Base-by-base conservation (phyloP, 2,329 filamentous ascomycete species). In the Neopestalotiopsis rosae region DNA sequence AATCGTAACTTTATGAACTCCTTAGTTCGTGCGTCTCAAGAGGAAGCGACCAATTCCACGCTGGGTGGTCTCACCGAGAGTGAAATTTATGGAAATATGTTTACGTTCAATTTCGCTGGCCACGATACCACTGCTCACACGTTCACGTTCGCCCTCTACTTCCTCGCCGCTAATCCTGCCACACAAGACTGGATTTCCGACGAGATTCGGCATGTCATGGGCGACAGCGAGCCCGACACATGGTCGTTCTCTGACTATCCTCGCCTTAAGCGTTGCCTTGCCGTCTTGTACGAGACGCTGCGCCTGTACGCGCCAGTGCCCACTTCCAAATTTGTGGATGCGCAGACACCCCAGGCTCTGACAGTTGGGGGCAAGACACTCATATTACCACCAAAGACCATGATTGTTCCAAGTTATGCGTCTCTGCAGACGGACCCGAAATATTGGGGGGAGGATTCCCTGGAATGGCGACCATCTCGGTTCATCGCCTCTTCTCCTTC, bases 31-130 rank as follows among this genome's bases (percentile, higher is more conserved):
- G 45, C 56, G 4, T 61, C 42, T n/a, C 72, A 72, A 1, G 69
- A 76, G 4, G 72, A 70, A 0, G 61, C 71, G 4, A 69, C 73
- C 3, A 73, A 76, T 28, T 24, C 38, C 13, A 30, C 20, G 32
- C 24, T 45, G 20, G 38, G 40, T 3, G 62, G 62, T 52, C 42
- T 65, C 3, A 65, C 62, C 4, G 62, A 72, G 74, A 30, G 72
- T 72, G 13, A 65, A n/a, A 65, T 52, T 13, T 65, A 52, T 4
- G 75, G 76, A 2, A 76, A 78, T 30, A 70, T 77, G n/a, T 78
- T 78, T 45, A 70, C 76, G 13, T 69, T 76, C 66, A 77, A 76
- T 52, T 77, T 77, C 17, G 75, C 75, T 3, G 76, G 76, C 17
- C 72, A 78, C 38, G 75, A 78, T 56, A 77, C 76, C 4, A 76